Evolutionary conservation across 2,329 filamentous ascomycete species (phyloP).

Genomic region (Neonectria magnoliae): DNA sequence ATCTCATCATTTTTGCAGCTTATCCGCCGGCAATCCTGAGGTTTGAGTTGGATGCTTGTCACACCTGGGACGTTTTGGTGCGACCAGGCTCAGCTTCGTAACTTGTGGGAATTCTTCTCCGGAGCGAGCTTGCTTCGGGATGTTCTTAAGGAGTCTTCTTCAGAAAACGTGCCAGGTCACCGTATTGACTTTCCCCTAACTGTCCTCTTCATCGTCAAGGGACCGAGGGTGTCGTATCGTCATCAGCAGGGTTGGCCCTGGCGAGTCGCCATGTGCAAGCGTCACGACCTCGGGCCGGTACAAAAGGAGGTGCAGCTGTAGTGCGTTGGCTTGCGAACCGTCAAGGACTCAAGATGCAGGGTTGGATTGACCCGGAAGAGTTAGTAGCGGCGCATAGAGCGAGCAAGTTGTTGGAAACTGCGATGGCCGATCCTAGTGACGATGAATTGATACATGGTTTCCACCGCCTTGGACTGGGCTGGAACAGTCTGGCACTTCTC

Average conservation of each 20-base stretch:
- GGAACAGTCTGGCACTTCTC: neutral
- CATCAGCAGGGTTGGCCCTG: conserved; percentile 27
- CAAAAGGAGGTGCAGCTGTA: conserved; percentile 33
- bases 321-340: conserved; percentile 29
- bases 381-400: conserved; percentile 1
- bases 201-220: neutral
- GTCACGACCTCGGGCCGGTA: conserved; percentile 25
- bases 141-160: neutral
- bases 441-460: neutral
- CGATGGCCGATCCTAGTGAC: neutral
- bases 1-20: conserved; percentile 41
- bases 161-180: neutral
- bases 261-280: conserved; percentile 26
- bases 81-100: conserved; percentile 13
- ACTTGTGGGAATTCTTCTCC: neutral
- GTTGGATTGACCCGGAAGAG: conserved; percentile 17
- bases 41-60: conserved; percentile 18
- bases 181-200: neutral
- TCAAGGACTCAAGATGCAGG: conserved; percentile 20
- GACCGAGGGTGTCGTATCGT: conserved; percentile 17
- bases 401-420: conserved; percentile 1
- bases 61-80: conserved; percentile 13
- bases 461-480: neutral
- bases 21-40: conserved; percentile 21
- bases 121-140: conserved; percentile 1